phyloP scores from a whole-genome alignment of 306 rosid species.

The Hippophae tibetana region DNA sequence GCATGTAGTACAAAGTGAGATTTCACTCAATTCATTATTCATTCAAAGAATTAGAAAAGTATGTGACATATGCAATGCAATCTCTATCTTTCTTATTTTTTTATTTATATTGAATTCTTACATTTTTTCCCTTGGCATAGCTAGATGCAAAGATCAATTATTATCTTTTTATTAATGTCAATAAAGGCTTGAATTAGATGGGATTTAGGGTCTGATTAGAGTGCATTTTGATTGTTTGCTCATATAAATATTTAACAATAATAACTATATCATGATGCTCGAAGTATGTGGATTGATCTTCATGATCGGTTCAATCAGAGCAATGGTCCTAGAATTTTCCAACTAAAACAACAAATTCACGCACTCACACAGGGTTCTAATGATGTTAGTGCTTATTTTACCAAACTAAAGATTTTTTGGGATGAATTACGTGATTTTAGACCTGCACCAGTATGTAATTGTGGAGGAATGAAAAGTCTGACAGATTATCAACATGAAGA shows the following conservation, averaged over 20 bases:
- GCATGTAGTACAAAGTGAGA: constrained; percentile 63
- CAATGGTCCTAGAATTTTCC: too few species aligned
- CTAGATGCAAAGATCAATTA: constrained; percentile 63
- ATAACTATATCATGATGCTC: constrained; percentile 34
- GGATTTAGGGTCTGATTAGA: constrained; percentile 92
- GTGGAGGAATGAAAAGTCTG: too few species aligned
- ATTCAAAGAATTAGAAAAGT: constrained; percentile 50
- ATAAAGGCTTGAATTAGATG: constrained; percentile 99
- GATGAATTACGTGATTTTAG: too few species aligned
- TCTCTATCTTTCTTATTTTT: constrained; percentile 10
- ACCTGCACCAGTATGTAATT: too few species aligned
- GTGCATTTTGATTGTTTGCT: constrained; percentile 27
- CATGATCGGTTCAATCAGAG: too few species aligned
- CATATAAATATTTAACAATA: constrained; percentile 5
- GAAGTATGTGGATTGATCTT: too few species aligned
- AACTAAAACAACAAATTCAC: too few species aligned
- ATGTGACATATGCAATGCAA: constrained; percentile 18
- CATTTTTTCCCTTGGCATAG: constrained; percentile 29
- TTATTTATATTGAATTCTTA: constrained; percentile 14
- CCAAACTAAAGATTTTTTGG: too few species aligned
- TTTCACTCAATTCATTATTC: constrained; percentile 62
- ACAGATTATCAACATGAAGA: too few species aligned
- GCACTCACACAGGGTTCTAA: too few species aligned
- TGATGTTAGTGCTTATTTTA: too few species aligned
- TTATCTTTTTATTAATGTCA: constrained; percentile 79